Conservation (phyloP, 257 asterid species). For the Buddleja alternifolia region DNA sequence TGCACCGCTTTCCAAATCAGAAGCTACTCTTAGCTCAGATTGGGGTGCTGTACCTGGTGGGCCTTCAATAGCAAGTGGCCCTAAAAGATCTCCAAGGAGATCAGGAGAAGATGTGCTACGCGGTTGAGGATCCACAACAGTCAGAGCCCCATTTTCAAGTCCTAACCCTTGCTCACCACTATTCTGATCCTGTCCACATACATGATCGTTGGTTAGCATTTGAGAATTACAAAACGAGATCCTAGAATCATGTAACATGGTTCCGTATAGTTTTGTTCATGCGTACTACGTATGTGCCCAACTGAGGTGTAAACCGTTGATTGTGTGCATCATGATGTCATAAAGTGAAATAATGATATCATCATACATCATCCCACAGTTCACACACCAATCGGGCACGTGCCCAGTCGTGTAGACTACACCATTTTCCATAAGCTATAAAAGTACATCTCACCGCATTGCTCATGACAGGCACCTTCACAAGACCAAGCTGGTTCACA, state of each 20-base stretch:
- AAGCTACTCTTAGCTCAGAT: slow-evolving; percentile 47
- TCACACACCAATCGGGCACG: too few relatives aligned
- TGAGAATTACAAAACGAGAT: slow-evolving; percentile 21
- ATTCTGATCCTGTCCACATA: slow-evolving; percentile 56
- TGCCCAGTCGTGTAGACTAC: too few relatives aligned
- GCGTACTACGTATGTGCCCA: too few relatives aligned
- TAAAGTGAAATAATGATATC: too few relatives aligned
- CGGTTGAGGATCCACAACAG: slow-evolving; percentile 80
- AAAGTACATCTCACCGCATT: slow-evolving; percentile 56
- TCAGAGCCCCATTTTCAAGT: slow-evolving; percentile 71
- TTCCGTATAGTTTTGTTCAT: too few relatives aligned
- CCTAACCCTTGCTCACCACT: slow-evolving; percentile 51
- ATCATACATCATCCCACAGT: too few relatives aligned
- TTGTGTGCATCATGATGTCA: too few relatives aligned
- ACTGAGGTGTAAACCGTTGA: too few relatives aligned
- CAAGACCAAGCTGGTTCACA: slow-evolving; percentile 74
- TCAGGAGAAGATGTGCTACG: slow-evolving; percentile 69
- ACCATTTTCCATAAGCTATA: slow-evolving; percentile 20
- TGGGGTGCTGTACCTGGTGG: slow-evolving; percentile 52
- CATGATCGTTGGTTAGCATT: slow-evolving; percentile 24
- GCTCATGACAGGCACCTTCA: slow-evolving; percentile 69
- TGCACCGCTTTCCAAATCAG: slow-evolving; percentile 50
- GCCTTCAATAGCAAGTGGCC: slow-evolving; percentile 82
- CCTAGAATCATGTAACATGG: slow-evolving; percentile 16
- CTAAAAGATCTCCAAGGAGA: slow-evolving; percentile 87